Evolutionary conservation across 2,329 filamentous ascomycete species (phyloP), one percentile per base, ranked within the genome.

Genomic region (Onygenales sp.): DNA sequence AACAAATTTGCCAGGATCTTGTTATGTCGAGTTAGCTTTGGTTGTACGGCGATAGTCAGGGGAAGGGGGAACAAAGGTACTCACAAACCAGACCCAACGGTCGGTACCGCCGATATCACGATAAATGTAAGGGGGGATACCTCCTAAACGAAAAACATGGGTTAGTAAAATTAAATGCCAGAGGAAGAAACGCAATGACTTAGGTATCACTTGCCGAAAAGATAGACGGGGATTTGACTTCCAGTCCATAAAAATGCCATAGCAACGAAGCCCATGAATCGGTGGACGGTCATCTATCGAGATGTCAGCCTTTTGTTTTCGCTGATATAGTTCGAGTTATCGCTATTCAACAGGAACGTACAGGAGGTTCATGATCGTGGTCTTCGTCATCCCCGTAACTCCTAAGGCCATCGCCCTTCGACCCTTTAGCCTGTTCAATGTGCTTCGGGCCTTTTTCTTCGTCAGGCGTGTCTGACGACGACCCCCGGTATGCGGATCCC

Each of bases 201-300:
- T 21, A 41, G 6, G 13, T 11, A 7, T 8, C 9, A 53, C 63
- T 52, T 63, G 61, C 76, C 75, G 56, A 77, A 77, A 4, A 78
- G 63, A 59, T 78, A 78, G 9, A 83, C 70, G 1, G 80, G 80
- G 46, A 83, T 82, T 58, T 83, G 80, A 52, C 75, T 79, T 33
- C 79, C 79, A 48, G 78, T 80, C 80, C 80, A 83, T 21, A 83
- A 67, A 53, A 84, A 80, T 5, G 78, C 77, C 77, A 82, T 81
- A 55, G 79, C 78, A 11, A 77, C 60, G 46, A 83, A 70, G 51
- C 74, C 75, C 77, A 81, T 78, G 59, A 79, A 73, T 3, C 76
- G 70, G 33, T 63, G 67, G 56, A 56, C 39, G 43, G 43, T 51
- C 44, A 46, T 50, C 35, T 35, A 41, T 46, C 39, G 14, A 43